phyloP scores from a whole-genome alignment of 192 early-diverging fungal genomes.

The Cladochytrium replicatum region DNA sequence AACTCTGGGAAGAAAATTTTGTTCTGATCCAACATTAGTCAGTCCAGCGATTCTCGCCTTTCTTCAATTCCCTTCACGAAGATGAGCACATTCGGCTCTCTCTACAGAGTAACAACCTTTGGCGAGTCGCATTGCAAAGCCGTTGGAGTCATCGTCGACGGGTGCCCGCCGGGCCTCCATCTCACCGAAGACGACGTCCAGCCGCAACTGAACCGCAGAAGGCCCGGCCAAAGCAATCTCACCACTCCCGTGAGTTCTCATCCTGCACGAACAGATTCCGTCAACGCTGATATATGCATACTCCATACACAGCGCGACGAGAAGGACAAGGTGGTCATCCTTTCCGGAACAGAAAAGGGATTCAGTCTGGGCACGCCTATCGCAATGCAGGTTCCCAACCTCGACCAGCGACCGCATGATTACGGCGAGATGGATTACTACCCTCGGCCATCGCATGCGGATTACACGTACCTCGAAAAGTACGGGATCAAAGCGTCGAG shows the following conservation, averaged over 20 bases:
- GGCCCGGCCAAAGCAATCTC: conserved; percentile 91
- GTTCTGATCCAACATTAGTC: too few species aligned
- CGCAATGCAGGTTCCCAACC: conserved; percentile 80
- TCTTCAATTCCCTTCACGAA: too few species aligned
- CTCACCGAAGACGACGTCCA: conserved; percentile 88
- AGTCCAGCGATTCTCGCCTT: too few species aligned
- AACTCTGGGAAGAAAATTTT: too few species aligned
- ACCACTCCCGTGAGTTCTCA: conserved; percentile 89
- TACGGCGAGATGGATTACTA: conserved; percentile 93
- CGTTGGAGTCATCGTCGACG: conserved; percentile 94
- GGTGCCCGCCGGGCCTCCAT: conserved; percentile 86
- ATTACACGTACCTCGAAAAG: conserved; percentile 93
- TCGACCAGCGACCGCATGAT: conserved; percentile 95
- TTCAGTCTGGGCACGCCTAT: conserved; percentile 92
- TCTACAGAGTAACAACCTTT: conserved; percentile 86
- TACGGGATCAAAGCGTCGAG: conserved; percentile 91
- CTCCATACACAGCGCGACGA: conserved; percentile 94
- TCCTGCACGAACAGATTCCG: too few species aligned
- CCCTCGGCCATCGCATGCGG: conserved; percentile 95
- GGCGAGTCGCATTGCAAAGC: conserved; percentile 99
- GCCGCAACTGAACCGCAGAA: conserved; percentile 75
- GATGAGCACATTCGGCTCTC: conserved; percentile 74
- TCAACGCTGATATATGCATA: too few species aligned
- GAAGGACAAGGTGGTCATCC: conserved; percentile 85
- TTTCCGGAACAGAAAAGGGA: conserved; percentile 89